Conservation (phyloP, 2,329 filamentous ascomycete species). For the Emmonsia crescens region DNA sequence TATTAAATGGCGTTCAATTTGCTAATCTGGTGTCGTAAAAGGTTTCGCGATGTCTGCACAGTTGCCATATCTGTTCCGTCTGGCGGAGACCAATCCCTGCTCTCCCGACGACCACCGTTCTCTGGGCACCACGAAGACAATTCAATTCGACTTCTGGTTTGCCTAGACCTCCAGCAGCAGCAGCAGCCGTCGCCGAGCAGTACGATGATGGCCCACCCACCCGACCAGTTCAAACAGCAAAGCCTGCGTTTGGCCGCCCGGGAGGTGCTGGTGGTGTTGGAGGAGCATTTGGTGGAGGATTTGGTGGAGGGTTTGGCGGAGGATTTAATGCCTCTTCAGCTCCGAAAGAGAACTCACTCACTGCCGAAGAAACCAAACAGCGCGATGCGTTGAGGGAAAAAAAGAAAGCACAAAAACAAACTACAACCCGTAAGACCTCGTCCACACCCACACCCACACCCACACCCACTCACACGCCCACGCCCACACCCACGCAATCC, state of each 20-base stretch:
- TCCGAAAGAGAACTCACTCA: slow-evolving; percentile 5
- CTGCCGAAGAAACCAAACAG: slow-evolving; percentile 15
- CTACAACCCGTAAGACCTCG: background rate
- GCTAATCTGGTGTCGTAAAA: background rate
- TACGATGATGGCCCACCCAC: background rate
- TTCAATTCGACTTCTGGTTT: background rate
- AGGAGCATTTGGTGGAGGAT: background rate
- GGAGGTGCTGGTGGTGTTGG: background rate
- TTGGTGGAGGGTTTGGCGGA: background rate
- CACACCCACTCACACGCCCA: background rate
- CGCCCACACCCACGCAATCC: background rate
- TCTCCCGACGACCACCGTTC: background rate
- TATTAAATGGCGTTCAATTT: background rate
- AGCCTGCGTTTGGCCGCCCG: background rate
- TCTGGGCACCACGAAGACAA: background rate
- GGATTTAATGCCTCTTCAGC: background rate
- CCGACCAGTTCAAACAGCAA: background rate
- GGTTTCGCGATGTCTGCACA: slow-evolving; percentile 4
- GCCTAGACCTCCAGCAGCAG: background rate
- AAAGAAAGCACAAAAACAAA: background rate
- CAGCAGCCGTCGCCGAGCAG: background rate
- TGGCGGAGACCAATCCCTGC: background rate
- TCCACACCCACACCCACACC: background rate
- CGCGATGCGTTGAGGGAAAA: slow-evolving; percentile 4
- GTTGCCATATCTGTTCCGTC: slow-evolving; percentile 1